Evolutionary conservation across 225 moss, liverwort and hornwort species (phyloP), one percentile per base, ranked within the genome.

Genomic region (Takakia lepidozioides): DNA sequence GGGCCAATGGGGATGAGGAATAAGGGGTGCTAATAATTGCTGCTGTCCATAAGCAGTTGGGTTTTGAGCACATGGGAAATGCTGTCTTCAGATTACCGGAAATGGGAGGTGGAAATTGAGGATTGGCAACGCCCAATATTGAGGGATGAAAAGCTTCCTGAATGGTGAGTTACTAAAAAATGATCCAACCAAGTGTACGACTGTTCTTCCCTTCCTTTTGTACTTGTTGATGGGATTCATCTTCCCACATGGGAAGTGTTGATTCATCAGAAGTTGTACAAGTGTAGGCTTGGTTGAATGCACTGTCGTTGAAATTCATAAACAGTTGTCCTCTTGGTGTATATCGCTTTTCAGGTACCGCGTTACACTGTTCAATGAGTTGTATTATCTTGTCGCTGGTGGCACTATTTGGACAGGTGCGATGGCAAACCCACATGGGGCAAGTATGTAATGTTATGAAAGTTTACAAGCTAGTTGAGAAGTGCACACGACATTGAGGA

Each of bases 381-480:
- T 95, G 9, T 95, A 95, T 66, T 95, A 89, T 68, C 78, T 95
- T 10, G 80, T 89, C 35, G 93, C 89, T 19, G 93, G 93, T 58
- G 93, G 93, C 58, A 95, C 93, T 37, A 55, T 95, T 44, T 95
- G 93, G 93, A 95, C 93, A 59, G 93, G 93, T 89, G 54, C 63
- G 52, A 25, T 48, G 3, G 25, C 15, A 25, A 19, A n/a, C 18
- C 34, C 32, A 25, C 4, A 17, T 5, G 16, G 17, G 21, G 21
- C 16, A 35, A 14, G 4, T 9, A 45, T 0, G 10, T 24, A 25
- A 3, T 13, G n/a, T 3, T 38, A 17, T 2, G 2, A 13, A 40
- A 40, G 15, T 10, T 40, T 16, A 6, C 19, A n/a, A n/a, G n/a
- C n/a, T n/a, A n/a, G n/a, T n/a, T 6, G n/a, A 40, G 2, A 6